These are phyloP conservation scores for Rheum nobile DNA, from an alignment of 148 eudicot genomes.

Conservation along the genomic window DNA sequence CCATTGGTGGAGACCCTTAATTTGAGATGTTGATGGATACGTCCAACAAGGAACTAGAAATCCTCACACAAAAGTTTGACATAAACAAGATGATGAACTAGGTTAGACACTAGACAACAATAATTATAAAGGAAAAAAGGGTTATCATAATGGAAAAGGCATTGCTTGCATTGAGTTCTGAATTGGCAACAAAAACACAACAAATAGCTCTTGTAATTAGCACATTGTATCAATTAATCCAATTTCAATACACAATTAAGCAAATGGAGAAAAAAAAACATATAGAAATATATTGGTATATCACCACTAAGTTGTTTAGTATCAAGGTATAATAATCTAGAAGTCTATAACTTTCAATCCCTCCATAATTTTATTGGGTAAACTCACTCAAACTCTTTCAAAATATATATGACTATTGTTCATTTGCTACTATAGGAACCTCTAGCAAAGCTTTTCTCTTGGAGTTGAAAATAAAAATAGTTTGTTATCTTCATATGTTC, in stretches of 20 bases:
- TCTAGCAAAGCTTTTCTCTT: too few species aligned
- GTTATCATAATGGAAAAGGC: neutral
- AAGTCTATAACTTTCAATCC: too few species aligned
- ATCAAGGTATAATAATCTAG: neutral
- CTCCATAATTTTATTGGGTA: too few species aligned
- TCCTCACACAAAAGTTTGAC: neutral
- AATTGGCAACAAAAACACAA: neutral
- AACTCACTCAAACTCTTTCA: too few species aligned
- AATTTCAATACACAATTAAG: neutral
- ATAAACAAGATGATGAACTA: neutral
- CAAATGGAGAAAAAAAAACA: too few species aligned
- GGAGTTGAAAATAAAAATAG: too few species aligned
- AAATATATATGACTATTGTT: too few species aligned
- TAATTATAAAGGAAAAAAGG: neutral
- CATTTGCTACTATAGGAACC: too few species aligned
- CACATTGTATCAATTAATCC: neutral
- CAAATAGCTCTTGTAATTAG: neutral
- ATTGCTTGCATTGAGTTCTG: neutral
- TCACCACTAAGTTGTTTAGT: neutral
- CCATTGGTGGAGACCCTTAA: slow-evolving; percentile 67
- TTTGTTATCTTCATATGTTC: too few species aligned
- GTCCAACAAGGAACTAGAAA: slow-evolving; percentile 66
- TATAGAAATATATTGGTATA: neutral
- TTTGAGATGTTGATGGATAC: slow-evolving; percentile 78
- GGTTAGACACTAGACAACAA: neutral